Conservation (phyloP, 371 early-diverging fungal species). For the Mortierella sp. region DNA sequence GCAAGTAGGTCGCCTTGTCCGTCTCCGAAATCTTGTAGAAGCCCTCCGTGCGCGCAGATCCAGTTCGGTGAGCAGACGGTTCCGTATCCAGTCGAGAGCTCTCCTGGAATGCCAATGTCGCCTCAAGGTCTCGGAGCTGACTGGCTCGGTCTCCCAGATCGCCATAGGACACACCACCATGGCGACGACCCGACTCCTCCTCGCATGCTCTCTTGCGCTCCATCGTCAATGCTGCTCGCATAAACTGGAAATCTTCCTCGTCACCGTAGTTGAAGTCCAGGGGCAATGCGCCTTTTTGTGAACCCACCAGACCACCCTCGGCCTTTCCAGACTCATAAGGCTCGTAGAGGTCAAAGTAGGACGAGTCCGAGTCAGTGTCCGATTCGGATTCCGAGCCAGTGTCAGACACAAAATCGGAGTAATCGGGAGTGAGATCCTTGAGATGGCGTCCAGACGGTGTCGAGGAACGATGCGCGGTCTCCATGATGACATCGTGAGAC, state of each 20-base stretch:
- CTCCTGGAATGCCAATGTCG: slow-evolving; percentile 27
- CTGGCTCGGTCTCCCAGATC: slow-evolving; percentile 19
- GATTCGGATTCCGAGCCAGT: slow-evolving; percentile 36
- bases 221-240: slow-evolving; percentile 63
- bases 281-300: slow-evolving; percentile 22
- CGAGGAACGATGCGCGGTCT: not conserved
- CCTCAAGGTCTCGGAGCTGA: slow-evolving; percentile 31
- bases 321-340: slow-evolving; percentile 61
- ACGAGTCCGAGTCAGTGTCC: slow-evolving; percentile 44
- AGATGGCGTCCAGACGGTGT: slow-evolving; percentile 1
- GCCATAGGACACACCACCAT: slow-evolving; percentile 13
- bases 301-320: not conserved
- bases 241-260: slow-evolving; percentile 67
- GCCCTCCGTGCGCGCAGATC: slow-evolving; percentile 87
- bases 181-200: slow-evolving; percentile 23
- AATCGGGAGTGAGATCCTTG: slow-evolving; percentile 29
- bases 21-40: slow-evolving; percentile 75
- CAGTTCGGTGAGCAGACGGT: slow-evolving; percentile 68
- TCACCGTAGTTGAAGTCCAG: slow-evolving; percentile 51
- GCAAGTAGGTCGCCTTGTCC: slow-evolving; percentile 76
- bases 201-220: slow-evolving; percentile 46
- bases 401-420: slow-evolving; percentile 31
- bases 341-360: slow-evolving; percentile 53
- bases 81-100: slow-evolving; percentile 26
- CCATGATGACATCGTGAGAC: slow-evolving; percentile 18